Evolutionary conservation across 169 alveolate genomes (phyloP).

Genomic region (Neospora caninum): DNA sequence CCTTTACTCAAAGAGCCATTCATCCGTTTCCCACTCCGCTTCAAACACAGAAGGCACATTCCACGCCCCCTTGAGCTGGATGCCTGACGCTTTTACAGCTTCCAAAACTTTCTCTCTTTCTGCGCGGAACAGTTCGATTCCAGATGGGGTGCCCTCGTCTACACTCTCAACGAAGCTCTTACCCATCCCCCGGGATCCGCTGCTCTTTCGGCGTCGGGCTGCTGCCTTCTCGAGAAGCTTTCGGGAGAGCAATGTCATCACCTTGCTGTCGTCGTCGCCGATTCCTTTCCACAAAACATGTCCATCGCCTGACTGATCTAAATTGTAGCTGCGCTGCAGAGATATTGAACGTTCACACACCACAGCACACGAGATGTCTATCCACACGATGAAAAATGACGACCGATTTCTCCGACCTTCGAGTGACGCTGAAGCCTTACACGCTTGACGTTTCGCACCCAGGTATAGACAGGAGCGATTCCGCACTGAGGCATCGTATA

Average conservation of each 20-base stretch:
- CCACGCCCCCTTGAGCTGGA: slow-evolving; percentile 39
- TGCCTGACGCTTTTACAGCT: slow-evolving; percentile 22
- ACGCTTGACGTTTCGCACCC: too few species aligned
- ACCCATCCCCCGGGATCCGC: not conserved
- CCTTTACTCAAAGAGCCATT: slow-evolving; percentile 18
- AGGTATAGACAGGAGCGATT: too few species aligned
- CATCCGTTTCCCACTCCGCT: slow-evolving; percentile 35
- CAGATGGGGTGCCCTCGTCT: not conserved
- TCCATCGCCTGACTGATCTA: not conserved
- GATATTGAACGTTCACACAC: not conserved
- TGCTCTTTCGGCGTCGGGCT: not conserved
- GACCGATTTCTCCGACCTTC: too few species aligned
- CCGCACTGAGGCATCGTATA: too few species aligned
- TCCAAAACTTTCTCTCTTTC: slow-evolving; percentile 10
- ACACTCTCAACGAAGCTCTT: not conserved
- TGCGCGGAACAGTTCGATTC: not conserved
- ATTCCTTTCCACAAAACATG: not conserved
- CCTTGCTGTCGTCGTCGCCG: slow-evolving; percentile 8
- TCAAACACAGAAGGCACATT: slow-evolving; percentile 33
- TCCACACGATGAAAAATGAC: not conserved
- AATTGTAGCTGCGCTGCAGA: not conserved
- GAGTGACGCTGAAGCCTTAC: too few species aligned
- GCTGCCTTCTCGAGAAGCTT: slow-evolving; percentile 7
- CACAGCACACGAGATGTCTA: not conserved
- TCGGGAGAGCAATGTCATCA: slow-evolving; percentile 30